Conservation (phyloP, 2,329 filamentous ascomycete species). For the Botrytis porri region DNA sequence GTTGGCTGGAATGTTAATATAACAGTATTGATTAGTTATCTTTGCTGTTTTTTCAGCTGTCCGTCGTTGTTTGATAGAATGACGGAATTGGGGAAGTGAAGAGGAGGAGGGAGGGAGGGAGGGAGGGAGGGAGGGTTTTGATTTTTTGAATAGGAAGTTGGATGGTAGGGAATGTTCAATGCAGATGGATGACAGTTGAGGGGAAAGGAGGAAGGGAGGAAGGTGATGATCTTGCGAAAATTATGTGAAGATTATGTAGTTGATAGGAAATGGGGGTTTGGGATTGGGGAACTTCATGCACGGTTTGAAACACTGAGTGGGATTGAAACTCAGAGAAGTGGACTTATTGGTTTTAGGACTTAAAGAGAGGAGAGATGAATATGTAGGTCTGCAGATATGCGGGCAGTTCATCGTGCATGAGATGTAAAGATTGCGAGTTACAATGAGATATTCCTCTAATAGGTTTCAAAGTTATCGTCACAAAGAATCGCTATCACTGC, state of each 20-base stretch:
- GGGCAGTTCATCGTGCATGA: neutral
- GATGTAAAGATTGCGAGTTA: neutral
- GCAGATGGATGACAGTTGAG: too few species aligned
- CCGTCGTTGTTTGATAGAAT: too few species aligned
- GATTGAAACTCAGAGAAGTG: neutral
- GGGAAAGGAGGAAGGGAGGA: too few species aligned
- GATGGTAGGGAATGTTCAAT: neutral
- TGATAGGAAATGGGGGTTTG: neutral
- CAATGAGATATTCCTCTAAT: neutral
- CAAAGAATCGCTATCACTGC: neutral
- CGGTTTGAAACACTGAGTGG: neutral
- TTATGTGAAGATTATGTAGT: neutral
- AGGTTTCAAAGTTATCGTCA: too few species aligned
- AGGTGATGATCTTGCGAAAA: neutral
- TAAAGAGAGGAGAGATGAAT: neutral
- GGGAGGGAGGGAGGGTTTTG: neutral
- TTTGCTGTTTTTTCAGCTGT: too few species aligned
- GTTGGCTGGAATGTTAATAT: too few species aligned
- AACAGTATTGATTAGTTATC: too few species aligned
- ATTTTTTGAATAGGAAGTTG: neutral
- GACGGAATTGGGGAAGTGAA: too few species aligned
- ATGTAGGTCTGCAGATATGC: neutral
- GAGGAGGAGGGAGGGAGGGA: too few species aligned
- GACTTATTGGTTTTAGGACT: fast-evolving
- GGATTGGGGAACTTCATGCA: neutral